phyloP scores from a whole-genome alignment of 805 yeast species.

The Debaryomyces prosopidis region DNA sequence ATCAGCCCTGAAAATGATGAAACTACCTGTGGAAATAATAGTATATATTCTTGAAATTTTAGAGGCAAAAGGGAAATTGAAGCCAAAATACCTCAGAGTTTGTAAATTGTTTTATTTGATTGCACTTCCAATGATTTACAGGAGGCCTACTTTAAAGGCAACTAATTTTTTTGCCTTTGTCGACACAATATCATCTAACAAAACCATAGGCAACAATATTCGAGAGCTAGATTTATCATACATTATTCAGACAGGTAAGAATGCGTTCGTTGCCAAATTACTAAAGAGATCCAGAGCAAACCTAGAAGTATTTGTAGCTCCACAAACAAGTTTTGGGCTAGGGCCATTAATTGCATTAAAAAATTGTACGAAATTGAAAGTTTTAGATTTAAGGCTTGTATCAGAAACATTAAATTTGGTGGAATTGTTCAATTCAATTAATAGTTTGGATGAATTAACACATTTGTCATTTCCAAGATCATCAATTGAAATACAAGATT shows the following conservation, averaged over 20 bases:
- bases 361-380: conserved; percentile 61
- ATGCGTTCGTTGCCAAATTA: conserved; percentile 82
- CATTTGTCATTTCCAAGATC: conserved; percentile 87
- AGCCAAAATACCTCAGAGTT: conserved; percentile 57
- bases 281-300: conserved; percentile 72
- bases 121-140: conserved; percentile 66
- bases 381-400: conserved; percentile 79
- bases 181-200: conserved; percentile 56
- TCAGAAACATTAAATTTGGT: conserved; percentile 86
- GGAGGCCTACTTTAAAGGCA: conserved; percentile 60
- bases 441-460: conserved; percentile 59
- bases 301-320: conserved; percentile 75
- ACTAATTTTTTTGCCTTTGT: conserved; percentile 73
- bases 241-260: conserved; percentile 88
- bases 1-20: conserved; percentile 14
- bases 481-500: conserved; percentile 67
- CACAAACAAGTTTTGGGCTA: conserved; percentile 92
- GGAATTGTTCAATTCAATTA: conserved; percentile 76
- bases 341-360: conserved; percentile 84
- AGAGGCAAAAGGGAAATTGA: conserved; percentile 26
- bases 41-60: conserved; percentile 32
- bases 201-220: conserved; percentile 59
- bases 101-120: conserved; percentile 60
- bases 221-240: conserved; percentile 68
- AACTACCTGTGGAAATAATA: conserved; percentile 38